Base-by-base conservation (phyloP, 164 flowering plant genomes). In the Annona squamosa region DNA sequence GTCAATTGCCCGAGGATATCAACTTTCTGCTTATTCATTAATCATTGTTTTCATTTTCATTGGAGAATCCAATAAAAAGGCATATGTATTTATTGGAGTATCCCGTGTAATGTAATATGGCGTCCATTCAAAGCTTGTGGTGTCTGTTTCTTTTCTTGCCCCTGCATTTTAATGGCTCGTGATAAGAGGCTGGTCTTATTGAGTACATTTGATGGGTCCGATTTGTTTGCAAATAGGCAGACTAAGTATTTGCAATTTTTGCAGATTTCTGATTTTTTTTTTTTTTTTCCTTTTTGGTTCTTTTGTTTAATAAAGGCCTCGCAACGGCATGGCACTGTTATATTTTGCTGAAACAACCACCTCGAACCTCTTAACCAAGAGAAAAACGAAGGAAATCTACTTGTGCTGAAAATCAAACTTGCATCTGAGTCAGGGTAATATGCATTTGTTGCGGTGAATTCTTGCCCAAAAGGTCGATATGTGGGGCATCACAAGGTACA, bases 21-120 rank as follows among this genome's bases (percentile, higher is more conserved):
- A 66, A 9, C 68, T 42, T 66, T 46, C 42, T 66, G 46, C 37
- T 41, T 43, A 66, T 66, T 66, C 68, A 37, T 66, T 66, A 13
- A 46, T 66, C 42, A 37, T 66, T 66, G 45, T 37, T 66, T 66
- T 13, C 16, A 42, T 66, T 43, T 5, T 66, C 43, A 42, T 66
- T 42, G 3, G 45, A 17, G 37, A 26, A 37, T 64, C 19, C 67
- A 64, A 18, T 41, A 64, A 64, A 41, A 43, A 10, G 4, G 42
- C 41, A 41, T 19, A 6, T 26, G 9, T 37, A 16, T 64, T 13
- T 6, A 4, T 64, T 37, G 67, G 42, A 64, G 37, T 12, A 26
- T 13, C 43, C 43, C 17, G 13, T 66, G n/a, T 16, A 43, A 42
- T 63, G 47, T 12, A n/a, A 6, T 13, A 41, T 42, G 13, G n/a